Evolutionary conservation across 2,329 filamentous ascomycete species (phyloP).

Genomic region (Fusarium foetens): DNA sequence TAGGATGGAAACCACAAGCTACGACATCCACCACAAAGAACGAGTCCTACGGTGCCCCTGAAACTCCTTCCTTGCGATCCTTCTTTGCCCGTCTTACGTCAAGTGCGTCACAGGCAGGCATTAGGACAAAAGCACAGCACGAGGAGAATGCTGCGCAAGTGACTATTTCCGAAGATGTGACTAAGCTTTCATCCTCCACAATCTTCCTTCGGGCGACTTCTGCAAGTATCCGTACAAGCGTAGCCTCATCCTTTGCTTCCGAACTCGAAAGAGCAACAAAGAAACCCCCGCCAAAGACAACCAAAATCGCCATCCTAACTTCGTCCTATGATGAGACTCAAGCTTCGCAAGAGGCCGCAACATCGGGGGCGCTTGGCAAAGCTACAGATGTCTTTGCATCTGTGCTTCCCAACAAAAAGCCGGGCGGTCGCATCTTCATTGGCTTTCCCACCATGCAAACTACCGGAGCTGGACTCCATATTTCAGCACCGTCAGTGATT

Average conservation of each 20-base stretch:
- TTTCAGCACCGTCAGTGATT: slow-evolving; percentile 95
- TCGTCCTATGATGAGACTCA: slow-evolving; percentile 87
- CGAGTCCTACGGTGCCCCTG: slow-evolving; percentile 61
- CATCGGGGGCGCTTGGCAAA: slow-evolving; percentile 60
- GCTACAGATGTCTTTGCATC: slow-evolving; percentile 86
- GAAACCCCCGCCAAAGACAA: slow-evolving; percentile 91
- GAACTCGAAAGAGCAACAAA: slow-evolving; percentile 97
- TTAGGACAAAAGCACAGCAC: slow-evolving; percentile 66
- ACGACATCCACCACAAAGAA: slow-evolving; percentile 53
- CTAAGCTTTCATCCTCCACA: slow-evolving; percentile 75
- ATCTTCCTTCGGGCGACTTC: slow-evolving; percentile 92
- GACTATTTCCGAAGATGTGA: slow-evolving; percentile 75
- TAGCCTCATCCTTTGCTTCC: slow-evolving; percentile 76
- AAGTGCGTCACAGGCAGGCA: slow-evolving; percentile 59
- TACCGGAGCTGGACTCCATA: slow-evolving; percentile 90
- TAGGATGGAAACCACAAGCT: slow-evolving; percentile 80
- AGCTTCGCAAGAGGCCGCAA: slow-evolving; percentile 66
- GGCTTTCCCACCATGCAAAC: slow-evolving; percentile 98
- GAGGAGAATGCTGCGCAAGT: slow-evolving; percentile 73
- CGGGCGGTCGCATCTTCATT: slow-evolving; percentile 89
- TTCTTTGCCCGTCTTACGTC: slow-evolving; percentile 85
- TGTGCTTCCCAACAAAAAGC: slow-evolving; percentile 86
- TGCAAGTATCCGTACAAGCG: slow-evolving; percentile 80
- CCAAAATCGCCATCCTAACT: slow-evolving; percentile 86
- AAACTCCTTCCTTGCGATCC: slow-evolving; percentile 72